Conservation (phyloP, 2,329 filamentous ascomycete species). For the Talaromyces sp. region DNA sequence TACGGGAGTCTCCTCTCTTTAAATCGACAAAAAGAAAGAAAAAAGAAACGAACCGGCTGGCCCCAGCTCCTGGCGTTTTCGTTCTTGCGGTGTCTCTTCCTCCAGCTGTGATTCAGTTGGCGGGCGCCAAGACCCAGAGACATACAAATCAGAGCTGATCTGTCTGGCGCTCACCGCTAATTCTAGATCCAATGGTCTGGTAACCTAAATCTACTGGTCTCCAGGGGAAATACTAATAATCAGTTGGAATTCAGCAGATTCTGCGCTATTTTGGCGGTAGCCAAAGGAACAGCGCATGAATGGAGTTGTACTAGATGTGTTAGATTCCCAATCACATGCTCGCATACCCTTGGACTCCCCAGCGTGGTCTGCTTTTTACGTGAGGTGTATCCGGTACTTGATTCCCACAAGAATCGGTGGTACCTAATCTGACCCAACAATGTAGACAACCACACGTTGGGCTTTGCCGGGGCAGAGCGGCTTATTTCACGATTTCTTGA, state of each 20-base stretch:
- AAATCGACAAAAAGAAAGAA: background rate
- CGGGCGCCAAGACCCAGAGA: conserved; percentile 3
- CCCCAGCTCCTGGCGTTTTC: background rate
- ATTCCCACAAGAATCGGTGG: background rate
- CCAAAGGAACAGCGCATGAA: conserved; percentile 4
- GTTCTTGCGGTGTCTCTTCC: conserved; percentile 10
- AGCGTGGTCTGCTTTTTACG: background rate
- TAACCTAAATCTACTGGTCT: background rate
- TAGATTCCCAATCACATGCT: background rate
- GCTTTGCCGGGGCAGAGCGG: background rate
- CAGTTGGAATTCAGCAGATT: background rate
- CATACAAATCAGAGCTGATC: conserved; percentile 11
- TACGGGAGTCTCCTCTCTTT: background rate
- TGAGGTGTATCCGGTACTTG: background rate
- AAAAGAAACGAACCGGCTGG: background rate
- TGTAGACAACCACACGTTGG: background rate
- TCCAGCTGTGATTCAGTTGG: background rate
- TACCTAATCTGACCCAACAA: conserved; percentile 1
- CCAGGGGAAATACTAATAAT: background rate
- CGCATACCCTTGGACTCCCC: background rate
- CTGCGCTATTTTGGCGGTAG: background rate
- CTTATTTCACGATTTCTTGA: background rate
- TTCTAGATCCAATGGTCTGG: conserved; percentile 10
- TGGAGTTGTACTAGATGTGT: background rate
- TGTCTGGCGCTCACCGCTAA: conserved; percentile 13